Percentiles rank a stretch among this genome's conserved stretches.
Evolutionary conservation across 1,139 yeast genomes (phyloP).

Genomic region (Saccharomycopsis hybrid): DNA sequence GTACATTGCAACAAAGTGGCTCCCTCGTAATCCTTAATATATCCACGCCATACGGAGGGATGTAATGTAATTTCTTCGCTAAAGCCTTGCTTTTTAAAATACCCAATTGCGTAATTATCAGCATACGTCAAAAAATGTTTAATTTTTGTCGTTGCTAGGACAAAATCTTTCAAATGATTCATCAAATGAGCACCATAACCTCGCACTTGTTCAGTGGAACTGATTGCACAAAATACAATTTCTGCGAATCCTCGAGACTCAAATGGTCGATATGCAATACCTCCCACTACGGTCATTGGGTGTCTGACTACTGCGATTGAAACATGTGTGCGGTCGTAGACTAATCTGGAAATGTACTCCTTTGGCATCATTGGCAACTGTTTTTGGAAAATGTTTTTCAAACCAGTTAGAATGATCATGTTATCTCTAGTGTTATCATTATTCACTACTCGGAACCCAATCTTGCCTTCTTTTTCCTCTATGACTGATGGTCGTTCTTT

Average conservation of each 20-base stretch:
- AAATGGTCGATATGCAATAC: conserved; percentile 93
- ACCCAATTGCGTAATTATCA: conserved; percentile 97
- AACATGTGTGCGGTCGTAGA: conserved; percentile 87
- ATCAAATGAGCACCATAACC: conserved; percentile 98
- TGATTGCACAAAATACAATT: conserved; percentile 95
- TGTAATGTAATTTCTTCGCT: conserved; percentile 89
- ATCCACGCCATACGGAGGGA: conserved; percentile 93
- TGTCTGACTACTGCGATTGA: conserved; percentile 94
- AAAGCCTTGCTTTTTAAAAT: conserved; percentile 96
- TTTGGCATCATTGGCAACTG: conserved; percentile 98
- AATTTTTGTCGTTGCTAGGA: conserved; percentile 79
- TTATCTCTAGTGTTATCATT: conserved; percentile 86
- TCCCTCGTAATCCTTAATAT: conserved; percentile 97
- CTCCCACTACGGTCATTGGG: conserved; percentile 94
- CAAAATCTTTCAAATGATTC: conserved; percentile 97
- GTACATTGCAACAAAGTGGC: conserved; percentile 98
- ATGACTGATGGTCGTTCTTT: conserved; percentile 91
- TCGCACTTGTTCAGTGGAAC: conserved; percentile 94
- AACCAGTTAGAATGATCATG: conserved; percentile 86
- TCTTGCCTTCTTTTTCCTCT: conserved; percentile 86
- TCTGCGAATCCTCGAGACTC: conserved; percentile 90
- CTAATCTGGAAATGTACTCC: conserved; percentile 90
- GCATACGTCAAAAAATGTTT: conserved; percentile 92
- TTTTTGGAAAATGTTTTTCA: conserved; percentile 92
- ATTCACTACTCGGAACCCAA: conserved; percentile 92